Percentiles rank a stretch among this genome's conserved stretches.
These are phyloP conservation scores for Udeniomyces megalosporus DNA, from an alignment of 768 basidiomycete species.

Conservation along the genomic window DNA sequence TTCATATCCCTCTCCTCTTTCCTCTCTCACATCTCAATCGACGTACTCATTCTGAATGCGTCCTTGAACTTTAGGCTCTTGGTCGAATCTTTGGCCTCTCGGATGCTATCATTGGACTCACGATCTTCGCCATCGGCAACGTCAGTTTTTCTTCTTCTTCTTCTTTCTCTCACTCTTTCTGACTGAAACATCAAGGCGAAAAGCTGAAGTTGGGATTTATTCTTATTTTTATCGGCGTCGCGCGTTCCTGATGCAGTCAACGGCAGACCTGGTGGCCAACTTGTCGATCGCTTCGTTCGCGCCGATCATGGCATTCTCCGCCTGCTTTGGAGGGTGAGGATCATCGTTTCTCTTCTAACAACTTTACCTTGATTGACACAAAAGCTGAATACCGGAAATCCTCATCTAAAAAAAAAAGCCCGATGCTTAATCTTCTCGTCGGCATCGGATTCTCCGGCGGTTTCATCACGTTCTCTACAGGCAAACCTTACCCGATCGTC, in stretches of 20 bases:
- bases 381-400: conserved; percentile 12
- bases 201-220: no score
- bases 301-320: conserved; percentile 87
- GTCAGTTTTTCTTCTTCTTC: no score
- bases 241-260: conserved; percentile 32
- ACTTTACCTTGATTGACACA: not conserved
- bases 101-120: conserved; percentile 61
- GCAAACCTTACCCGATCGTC: conserved; percentile 49
- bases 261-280: conserved; percentile 93
- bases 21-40: no score
- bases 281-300: conserved; percentile 88
- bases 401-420: not conserved
- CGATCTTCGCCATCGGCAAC: conserved; percentile 74
- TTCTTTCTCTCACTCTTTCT: no score
- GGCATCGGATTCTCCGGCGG: conserved; percentile 86
- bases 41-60: no score
- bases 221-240: no score
- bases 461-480: conserved; percentile 54
- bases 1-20: no score
- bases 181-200: no score
- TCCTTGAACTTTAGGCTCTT: conserved; percentile 44
- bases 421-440: conserved; percentile 21
- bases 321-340: conserved; percentile 60
- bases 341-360: no score
- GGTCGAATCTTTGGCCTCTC: conserved; percentile 89